These are phyloP conservation scores for Ganoderma lucidum DNA, from an alignment of 1,284 basidiomycete species.

Conservation along the genomic window DNA sequence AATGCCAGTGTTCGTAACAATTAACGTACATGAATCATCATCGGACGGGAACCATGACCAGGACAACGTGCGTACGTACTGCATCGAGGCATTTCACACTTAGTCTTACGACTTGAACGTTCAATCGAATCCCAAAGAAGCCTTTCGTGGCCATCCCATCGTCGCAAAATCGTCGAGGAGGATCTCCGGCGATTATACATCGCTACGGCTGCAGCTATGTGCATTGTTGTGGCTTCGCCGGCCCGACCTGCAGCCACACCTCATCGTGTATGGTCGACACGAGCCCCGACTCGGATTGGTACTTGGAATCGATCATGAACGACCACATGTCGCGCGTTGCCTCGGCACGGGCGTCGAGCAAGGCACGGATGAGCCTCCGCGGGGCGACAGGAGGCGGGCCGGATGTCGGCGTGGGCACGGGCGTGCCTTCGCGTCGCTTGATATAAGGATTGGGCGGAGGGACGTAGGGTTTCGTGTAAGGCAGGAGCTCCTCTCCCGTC, in stretches of 20 bases:
- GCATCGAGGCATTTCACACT: too few species aligned
- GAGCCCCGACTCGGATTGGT: slow-evolving; percentile 25
- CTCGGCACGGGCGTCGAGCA: slow-evolving; percentile 35
- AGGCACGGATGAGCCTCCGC: slow-evolving; percentile 32
- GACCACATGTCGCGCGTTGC: slow-evolving; percentile 30
- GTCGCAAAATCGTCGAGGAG: too few species aligned
- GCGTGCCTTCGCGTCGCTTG: slow-evolving; percentile 30
- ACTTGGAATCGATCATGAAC: slow-evolving; percentile 33
- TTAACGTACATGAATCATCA: too few species aligned
- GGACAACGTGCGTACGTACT: too few species aligned
- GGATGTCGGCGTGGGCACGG: slow-evolving; percentile 11
- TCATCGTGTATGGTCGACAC: slow-evolving; percentile 27
- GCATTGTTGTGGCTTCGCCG: slow-evolving; percentile 14
- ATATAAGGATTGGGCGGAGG: slow-evolving; percentile 39
- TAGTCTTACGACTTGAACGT: too few species aligned
- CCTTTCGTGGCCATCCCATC: too few species aligned
- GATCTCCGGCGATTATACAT: neutral
- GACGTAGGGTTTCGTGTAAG: slow-evolving; percentile 33
- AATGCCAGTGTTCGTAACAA: too few species aligned
- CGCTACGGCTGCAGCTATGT: neutral
- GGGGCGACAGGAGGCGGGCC: slow-evolving; percentile 20
- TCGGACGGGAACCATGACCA: too few species aligned
- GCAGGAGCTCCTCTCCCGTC: slow-evolving; percentile 23
- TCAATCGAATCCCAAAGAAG: too few species aligned
- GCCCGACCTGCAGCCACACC: slow-evolving; percentile 33